These are phyloP conservation scores for Camelina sativa DNA, from an alignment of 345 rosid genomes.

Conservation along the genomic window DNA sequence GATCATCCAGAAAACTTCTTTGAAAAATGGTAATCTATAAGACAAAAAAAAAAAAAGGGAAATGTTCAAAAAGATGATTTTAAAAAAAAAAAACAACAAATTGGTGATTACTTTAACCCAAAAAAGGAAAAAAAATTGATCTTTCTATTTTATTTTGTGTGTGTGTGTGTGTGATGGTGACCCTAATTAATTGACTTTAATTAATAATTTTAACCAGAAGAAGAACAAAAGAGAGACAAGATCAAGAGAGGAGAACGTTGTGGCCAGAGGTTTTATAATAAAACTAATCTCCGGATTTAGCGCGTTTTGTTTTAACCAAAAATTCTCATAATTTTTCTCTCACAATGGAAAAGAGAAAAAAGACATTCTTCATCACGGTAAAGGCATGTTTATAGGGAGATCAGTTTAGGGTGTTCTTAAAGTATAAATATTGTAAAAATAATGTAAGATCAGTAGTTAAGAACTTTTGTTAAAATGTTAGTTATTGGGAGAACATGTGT, in stretches of 20 bases:
- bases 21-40: slow-evolving; percentile 1
- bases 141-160: not conserved
- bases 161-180: slow-evolving; percentile 18
- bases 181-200: slow-evolving; percentile 7
- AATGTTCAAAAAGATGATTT: not conserved
- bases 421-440: too few relatives aligned
- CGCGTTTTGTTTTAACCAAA: slow-evolving; percentile 36
- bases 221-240: not conserved
- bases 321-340: slow-evolving; percentile 21
- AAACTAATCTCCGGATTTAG: slow-evolving; percentile 32
- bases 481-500: too few relatives aligned
- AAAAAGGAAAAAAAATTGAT: slow-evolving; percentile 33
- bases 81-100: slow-evolving; percentile 14
- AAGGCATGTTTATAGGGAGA: too few relatives aligned
- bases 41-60: not conserved
- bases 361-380: slow-evolving; percentile 35
- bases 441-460: too few relatives aligned
- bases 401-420: too few relatives aligned
- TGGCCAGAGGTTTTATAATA: slow-evolving; percentile 25
- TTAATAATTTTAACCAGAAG: not conserved
- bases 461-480: too few relatives aligned
- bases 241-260: slow-evolving; percentile 18
- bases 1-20: slow-evolving; percentile 14
- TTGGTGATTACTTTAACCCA: slow-evolving; percentile 14
- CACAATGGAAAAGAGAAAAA: not conserved